Percentiles rank a stretch among this genome's conserved stretches.
These are phyloP conservation scores for Alternaria consortialis DNA, from an alignment of 2,329 filamentous ascomycete species.

Conservation along the genomic window DNA sequence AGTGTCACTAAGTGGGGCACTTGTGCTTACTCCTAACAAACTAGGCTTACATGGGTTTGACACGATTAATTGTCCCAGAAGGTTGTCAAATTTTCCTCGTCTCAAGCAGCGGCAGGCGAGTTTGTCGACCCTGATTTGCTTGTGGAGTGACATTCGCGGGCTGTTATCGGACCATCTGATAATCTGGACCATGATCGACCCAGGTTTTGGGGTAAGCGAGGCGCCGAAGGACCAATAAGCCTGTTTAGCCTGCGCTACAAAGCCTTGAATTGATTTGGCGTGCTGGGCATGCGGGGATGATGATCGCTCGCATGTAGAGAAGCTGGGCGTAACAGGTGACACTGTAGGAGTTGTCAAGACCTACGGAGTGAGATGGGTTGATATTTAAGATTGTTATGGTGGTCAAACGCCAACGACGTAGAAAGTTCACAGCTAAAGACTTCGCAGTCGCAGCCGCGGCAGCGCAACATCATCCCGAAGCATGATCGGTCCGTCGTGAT, in stretches of 20 bases:
- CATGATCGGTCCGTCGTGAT: constrained; percentile 14
- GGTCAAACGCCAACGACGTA: not conserved
- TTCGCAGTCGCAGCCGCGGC: not conserved
- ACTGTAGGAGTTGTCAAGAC: not conserved
- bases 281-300: constrained; percentile 28
- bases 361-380: not conserved
- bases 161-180: constrained; percentile 43
- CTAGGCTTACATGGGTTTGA: not conserved
- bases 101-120: constrained; percentile 4
- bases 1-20: constrained; percentile 18
- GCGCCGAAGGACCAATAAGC: constrained; percentile 22
- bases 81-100: not conserved
- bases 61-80: constrained; percentile 6
- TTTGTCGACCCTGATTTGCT: constrained; percentile 16
- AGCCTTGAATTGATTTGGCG: constrained; percentile 35
- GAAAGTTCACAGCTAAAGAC: not conserved
- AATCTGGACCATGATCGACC: constrained; percentile 36
- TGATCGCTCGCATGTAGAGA: constrained; percentile 3
- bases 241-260: constrained; percentile 21
- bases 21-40: not conserved
- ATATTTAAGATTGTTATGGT: not conserved
- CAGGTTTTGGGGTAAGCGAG: constrained; percentile 25
- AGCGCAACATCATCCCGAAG: constrained; percentile 5
- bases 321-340: not conserved
- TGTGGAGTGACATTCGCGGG: constrained; percentile 18